These are phyloP conservation scores for Asterella californica DNA, from an alignment of 225 moss, liverwort and hornwort genomes.

Conservation along the genomic window DNA sequence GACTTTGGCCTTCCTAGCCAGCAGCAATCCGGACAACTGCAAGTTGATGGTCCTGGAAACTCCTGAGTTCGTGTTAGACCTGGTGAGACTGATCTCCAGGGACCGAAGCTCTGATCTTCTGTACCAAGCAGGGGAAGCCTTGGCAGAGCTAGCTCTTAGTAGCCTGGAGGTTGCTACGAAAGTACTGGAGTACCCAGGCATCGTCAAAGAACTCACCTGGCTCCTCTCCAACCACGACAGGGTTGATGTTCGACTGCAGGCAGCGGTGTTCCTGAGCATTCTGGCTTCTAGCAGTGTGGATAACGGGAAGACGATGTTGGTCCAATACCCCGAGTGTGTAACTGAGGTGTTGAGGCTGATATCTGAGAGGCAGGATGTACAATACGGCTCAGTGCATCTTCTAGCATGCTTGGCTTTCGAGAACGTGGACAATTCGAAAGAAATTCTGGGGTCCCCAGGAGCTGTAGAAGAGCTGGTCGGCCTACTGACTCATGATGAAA, in stretches of 20 bases:
- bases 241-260: conserved; percentile 13
- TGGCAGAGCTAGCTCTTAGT: conserved; percentile 12
- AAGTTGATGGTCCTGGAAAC: conserved; percentile 20
- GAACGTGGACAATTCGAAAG: conserved; percentile 15
- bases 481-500: conserved; percentile 18
- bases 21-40: conserved; percentile 18
- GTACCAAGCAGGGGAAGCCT: conserved; percentile 18
- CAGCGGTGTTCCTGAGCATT: conserved; percentile 23
- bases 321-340: conserved; percentile 21
- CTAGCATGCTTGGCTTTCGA: conserved; percentile 22
- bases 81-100: conserved; percentile 15
- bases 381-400: conserved; percentile 20
- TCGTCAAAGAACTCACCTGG: conserved; percentile 19
- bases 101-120: conserved; percentile 13
- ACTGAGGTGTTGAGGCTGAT: conserved; percentile 16
- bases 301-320: conserved; percentile 11
- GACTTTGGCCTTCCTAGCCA: conserved; percentile 10
- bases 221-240: conserved; percentile 12
- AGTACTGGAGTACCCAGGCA: conserved; percentile 18
- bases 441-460: conserved; percentile 13
- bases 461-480: conserved; percentile 18
- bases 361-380: conserved; percentile 20
- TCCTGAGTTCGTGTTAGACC: conserved; percentile 14
- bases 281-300: conserved; percentile 22
- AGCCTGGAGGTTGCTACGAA: conserved; percentile 4